A percentile compares a stretch with the other conserved stretches of the same genome.
These are phyloP conservation scores for Spathaspora girioi DNA, from an alignment of 805 yeast genomes.

Conservation along the genomic window DNA sequence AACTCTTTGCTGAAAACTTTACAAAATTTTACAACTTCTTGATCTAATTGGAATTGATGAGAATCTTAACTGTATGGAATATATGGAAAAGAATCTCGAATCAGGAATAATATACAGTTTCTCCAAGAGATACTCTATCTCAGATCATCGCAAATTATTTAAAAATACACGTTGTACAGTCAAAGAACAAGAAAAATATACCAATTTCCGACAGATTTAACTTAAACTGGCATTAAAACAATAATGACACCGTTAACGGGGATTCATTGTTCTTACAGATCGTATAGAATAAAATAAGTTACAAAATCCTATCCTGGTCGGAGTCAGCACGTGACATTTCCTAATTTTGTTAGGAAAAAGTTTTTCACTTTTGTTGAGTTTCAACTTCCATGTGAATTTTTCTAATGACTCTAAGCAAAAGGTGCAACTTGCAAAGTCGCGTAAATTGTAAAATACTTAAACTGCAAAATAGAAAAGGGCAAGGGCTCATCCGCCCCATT, in stretches of 20 bases:
- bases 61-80: no score
- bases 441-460: neutral
- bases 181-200: neutral
- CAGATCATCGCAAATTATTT: neutral
- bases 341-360: neutral
- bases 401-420: neutral
- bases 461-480: no score
- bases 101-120: no score
- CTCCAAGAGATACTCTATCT: no score
- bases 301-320: neutral
- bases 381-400: neutral
- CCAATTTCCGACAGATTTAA: neutral
- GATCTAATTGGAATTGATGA: no score
- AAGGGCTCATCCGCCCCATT: no score
- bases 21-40: neutral
- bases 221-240: neutral
- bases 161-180: neutral
- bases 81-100: no score
- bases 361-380: neutral
- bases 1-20: neutral
- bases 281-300: neutral
- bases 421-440: neutral
- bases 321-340: neutral
- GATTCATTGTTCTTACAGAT: neutral
- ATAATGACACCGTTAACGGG: neutral